A percentile compares a stretch with the other conserved stretches of the same genome.
These are phyloP conservation scores for Cryptococcus neoformans DNA, from an alignment of 1,284 basidiomycete genomes.

Conservation along the genomic window DNA sequence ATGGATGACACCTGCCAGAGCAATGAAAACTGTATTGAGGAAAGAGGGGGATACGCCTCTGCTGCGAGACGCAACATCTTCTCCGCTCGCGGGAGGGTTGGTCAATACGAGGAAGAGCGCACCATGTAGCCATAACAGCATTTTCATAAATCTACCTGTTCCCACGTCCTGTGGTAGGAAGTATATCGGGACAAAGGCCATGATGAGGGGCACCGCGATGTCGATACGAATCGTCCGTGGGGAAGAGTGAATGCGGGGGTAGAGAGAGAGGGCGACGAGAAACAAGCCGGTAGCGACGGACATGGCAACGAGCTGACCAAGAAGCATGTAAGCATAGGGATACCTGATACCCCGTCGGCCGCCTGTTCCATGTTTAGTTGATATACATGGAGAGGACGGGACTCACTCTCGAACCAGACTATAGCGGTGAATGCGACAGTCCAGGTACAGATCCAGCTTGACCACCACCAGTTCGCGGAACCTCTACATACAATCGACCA, in stretches of 20 bases:
- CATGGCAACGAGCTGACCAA: conserved; percentile 71
- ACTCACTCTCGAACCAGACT: conserved; percentile 58
- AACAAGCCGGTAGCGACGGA: conserved; percentile 67
- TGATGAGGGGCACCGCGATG: conserved; percentile 50
- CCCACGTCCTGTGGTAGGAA: conserved; percentile 56
- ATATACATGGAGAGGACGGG: conserved; percentile 1
- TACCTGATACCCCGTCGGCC: conserved; percentile 55
- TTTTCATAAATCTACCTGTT: conserved; percentile 56
- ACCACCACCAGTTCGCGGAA: conserved; percentile 68
- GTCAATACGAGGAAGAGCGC: conserved; percentile 58
- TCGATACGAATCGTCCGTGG: conserved; percentile 19
- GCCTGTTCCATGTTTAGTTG: conserved; percentile 39
- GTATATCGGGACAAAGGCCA: conserved; percentile 56
- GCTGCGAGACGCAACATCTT: neutral
- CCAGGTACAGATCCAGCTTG: conserved; percentile 66
- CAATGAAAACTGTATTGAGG: conserved; percentile 50
- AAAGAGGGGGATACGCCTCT: conserved; percentile 19
- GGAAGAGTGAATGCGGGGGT: conserved; percentile 25
- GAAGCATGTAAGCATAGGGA: conserved; percentile 67
- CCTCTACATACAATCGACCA: conserved; percentile 56
- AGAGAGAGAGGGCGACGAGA: conserved; percentile 57
- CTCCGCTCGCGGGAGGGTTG: conserved; percentile 19
- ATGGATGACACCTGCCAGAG: conserved; percentile 49
- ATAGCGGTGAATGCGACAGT: conserved; percentile 64
- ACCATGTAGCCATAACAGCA: conserved; percentile 63